Conservation (phyloP, 371 early-diverging fungal genomes). For the Mucor circinelloides region DNA sequence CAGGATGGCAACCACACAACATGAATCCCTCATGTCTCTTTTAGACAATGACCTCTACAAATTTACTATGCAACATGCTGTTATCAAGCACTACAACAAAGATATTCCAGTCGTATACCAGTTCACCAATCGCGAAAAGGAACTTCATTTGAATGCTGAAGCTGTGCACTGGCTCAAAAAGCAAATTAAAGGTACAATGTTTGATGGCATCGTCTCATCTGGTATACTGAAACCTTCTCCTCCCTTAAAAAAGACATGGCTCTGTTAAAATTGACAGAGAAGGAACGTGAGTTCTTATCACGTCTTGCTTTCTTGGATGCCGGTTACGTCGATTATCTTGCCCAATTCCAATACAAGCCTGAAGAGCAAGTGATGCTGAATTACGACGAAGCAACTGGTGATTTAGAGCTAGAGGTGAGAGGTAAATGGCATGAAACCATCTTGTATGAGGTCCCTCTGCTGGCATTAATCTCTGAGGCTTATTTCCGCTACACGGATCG, state of each 20-base stretch:
- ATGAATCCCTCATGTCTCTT: slow-evolving; percentile 45
- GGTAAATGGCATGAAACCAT: slow-evolving; percentile 78
- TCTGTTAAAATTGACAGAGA: slow-evolving; percentile 41
- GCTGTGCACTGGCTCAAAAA: slow-evolving; percentile 53
- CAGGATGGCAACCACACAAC: slow-evolving; percentile 13
- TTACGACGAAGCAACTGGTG: slow-evolving; percentile 32
- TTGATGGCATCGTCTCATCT: neutral
- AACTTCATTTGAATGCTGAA: slow-evolving; percentile 40
- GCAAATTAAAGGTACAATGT: slow-evolving; percentile 46
- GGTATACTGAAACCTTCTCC: neutral
- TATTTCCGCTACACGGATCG: slow-evolving; percentile 71
- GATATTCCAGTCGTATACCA: slow-evolving; percentile 62
- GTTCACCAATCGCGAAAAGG: slow-evolving; percentile 69
- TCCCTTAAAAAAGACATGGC: slow-evolving; percentile 27
- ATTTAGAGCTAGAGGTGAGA: slow-evolving; percentile 51
- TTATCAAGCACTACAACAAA: slow-evolving; percentile 72
- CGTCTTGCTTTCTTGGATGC: slow-evolving; percentile 54
- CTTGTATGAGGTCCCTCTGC: slow-evolving; percentile 75
- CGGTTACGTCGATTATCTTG: slow-evolving; percentile 62
- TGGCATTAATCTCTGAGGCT: slow-evolving; percentile 73
- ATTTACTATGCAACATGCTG: slow-evolving; percentile 82
- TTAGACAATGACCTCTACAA: slow-evolving; percentile 84
- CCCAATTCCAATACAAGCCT: slow-evolving; percentile 63
- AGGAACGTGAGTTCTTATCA: slow-evolving; percentile 60
- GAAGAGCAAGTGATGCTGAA: slow-evolving; percentile 52